These are phyloP conservation scores for Yamadazyma laniorum DNA, from an alignment of 805 yeast species.

Conservation along the genomic window DNA sequence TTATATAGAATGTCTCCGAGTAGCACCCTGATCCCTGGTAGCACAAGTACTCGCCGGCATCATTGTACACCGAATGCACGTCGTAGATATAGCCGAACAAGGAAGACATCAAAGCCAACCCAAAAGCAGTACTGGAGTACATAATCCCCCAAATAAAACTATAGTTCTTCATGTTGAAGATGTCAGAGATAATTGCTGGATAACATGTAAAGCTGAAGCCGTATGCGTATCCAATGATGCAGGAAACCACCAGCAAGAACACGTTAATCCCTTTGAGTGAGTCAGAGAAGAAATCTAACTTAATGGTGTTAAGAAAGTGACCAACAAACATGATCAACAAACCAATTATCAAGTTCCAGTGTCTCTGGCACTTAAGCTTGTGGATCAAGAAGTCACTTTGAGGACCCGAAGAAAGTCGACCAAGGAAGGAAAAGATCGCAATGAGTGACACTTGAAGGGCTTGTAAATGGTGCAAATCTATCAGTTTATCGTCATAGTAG, in stretches of 20 bases:
- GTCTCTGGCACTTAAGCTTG: conserved; percentile 24
- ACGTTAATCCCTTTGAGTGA: conserved; percentile 17
- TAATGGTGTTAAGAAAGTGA: conserved; percentile 22
- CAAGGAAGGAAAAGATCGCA: conserved; percentile 30
- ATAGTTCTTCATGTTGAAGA: conserved; percentile 31
- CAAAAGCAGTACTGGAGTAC: conserved; percentile 32
- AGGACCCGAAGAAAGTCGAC: conserved; percentile 33
- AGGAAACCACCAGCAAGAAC: conserved; percentile 23
- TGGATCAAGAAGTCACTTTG: conserved; percentile 27
- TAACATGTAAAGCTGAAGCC: conserved; percentile 34
- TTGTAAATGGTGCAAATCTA: conserved; percentile 23
- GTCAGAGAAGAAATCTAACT: conserved; percentile 13
- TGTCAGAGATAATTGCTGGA: conserved; percentile 34
- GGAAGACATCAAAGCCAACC: conserved; percentile 31
- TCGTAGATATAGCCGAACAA: conserved; percentile 32
- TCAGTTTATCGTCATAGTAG: conserved; percentile 13
- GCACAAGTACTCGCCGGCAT: conserved; percentile 22
- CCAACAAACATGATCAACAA: conserved; percentile 29
- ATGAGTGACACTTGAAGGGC: conserved; percentile 34
- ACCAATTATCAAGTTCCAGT: conserved; percentile 32
- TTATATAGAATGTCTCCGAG: conserved; percentile 24
- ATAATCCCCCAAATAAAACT: conserved; percentile 35
- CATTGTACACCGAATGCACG: conserved; percentile 20
- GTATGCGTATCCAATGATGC: conserved; percentile 32
- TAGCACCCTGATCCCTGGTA: conserved; percentile 30